Evolutionary conservation across 306 rosid species (phyloP).

Genomic region (Acacia acuminata): DNA sequence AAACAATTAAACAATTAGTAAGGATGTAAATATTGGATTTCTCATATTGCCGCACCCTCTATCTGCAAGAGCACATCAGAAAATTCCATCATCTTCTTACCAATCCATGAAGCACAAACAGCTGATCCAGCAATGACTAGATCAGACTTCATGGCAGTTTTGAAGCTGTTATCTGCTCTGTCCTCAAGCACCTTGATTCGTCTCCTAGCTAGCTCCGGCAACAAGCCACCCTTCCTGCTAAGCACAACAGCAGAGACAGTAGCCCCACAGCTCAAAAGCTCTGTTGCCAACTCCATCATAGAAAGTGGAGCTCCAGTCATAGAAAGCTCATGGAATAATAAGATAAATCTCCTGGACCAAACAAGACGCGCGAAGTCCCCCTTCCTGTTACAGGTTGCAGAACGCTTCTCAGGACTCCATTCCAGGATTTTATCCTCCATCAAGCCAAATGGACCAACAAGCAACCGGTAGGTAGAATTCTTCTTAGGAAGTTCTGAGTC

Average conservation of each 20-base stretch:
- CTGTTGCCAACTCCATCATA: slow-evolving; percentile 93
- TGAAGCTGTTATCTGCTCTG: slow-evolving; percentile 70
- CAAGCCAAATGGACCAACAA: slow-evolving; percentile 88
- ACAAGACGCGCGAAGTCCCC: slow-evolving; percentile 72
- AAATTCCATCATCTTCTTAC: slow-evolving; percentile 46
- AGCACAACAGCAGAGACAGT: slow-evolving; percentile 84
- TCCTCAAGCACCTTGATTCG: slow-evolving; percentile 83
- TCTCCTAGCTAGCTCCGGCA: slow-evolving; percentile 82
- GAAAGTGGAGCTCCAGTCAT: slow-evolving; percentile 97
- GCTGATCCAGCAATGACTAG: slow-evolving; percentile 92
- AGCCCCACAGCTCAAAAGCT: slow-evolving; percentile 87
- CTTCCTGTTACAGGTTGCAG: slow-evolving; percentile 70
- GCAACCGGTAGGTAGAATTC: slow-evolving; percentile 76
- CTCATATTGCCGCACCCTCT: not conserved
- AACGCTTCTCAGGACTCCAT: slow-evolving; percentile 66
- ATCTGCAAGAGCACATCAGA: not conserved
- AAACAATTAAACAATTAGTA: not conserved
- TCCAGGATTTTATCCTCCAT: slow-evolving; percentile 70
- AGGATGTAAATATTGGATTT: not conserved
- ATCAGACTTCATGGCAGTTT: slow-evolving; percentile 71
- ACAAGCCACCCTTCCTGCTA: slow-evolving; percentile 90
- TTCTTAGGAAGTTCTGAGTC: slow-evolving; percentile 62
- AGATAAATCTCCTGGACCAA: slow-evolving; percentile 73
- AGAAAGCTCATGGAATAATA: slow-evolving; percentile 91
- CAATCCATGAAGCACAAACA: slow-evolving; percentile 93